These are phyloP conservation scores for Nematodospora valgi DNA, from an alignment of 805 yeast genomes.

Conservation along the genomic window DNA sequence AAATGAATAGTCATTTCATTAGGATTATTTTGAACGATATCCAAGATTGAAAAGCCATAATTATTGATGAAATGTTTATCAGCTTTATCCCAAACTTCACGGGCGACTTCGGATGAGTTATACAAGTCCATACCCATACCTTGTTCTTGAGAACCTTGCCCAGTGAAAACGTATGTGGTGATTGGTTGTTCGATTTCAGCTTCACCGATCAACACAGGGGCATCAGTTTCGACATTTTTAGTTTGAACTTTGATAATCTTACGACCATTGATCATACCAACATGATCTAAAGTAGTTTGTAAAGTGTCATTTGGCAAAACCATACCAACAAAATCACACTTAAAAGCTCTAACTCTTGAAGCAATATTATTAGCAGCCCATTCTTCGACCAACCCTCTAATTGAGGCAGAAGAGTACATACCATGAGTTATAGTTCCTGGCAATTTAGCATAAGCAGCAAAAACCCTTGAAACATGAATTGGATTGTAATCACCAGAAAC, in stretches of 20 bases:
- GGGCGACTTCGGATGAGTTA: constrained; percentile 85
- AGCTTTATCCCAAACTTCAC: constrained; percentile 96
- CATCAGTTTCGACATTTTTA: constrained; percentile 74
- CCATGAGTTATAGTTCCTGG: constrained; percentile 99
- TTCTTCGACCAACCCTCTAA: constrained; percentile 91
- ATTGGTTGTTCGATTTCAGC: constrained; percentile 99
- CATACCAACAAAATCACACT: constrained; percentile 91
- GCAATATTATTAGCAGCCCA: constrained; percentile 99
- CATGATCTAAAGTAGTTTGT: constrained; percentile 84
- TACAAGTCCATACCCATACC: constrained; percentile 99
- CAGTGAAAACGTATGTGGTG: constrained; percentile 95
- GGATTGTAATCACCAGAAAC: constrained; percentile 99
- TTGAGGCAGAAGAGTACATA: constrained; percentile 96
- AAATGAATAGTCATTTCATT: constrained; percentile 92
- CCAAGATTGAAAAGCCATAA: constrained; percentile 95
- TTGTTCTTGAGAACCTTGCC: constrained; percentile 99
- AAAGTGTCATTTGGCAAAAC: constrained; percentile 92
- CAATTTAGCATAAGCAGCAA: constrained; percentile 86
- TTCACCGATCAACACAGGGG: constrained; percentile 81
- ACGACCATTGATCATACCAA: constrained; percentile 99
- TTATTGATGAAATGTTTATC: constrained; percentile 87
- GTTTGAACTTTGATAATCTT: constrained; percentile 93
- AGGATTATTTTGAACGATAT: constrained; percentile 94
- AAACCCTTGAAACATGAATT: constrained; percentile 93
- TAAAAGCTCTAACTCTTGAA: constrained; percentile 91